These are phyloP conservation scores for Candida vartiovaarae DNA, from an alignment of 805 yeast species.

Conservation along the genomic window DNA sequence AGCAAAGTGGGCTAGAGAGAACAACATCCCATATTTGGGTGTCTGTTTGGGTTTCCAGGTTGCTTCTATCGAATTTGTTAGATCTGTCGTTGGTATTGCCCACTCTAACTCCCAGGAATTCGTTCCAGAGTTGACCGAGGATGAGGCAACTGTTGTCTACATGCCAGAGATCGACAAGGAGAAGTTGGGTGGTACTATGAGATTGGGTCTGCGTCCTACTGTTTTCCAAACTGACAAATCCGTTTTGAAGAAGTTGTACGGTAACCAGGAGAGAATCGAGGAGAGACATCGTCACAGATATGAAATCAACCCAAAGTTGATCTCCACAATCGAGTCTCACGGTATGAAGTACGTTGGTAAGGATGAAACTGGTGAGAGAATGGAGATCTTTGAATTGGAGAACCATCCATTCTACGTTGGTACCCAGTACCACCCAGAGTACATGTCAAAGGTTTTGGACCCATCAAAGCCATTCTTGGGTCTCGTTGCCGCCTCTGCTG, in stretches of 20 bases:
- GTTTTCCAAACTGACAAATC: conserved; percentile 67
- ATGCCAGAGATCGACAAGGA: conserved; percentile 98
- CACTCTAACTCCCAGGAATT: conserved; percentile 82
- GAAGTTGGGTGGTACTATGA: conserved; percentile 98
- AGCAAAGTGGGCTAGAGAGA: conserved; percentile 97
- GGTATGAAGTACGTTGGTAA: conserved; percentile 91
- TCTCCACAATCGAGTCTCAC: conserved; percentile 58
- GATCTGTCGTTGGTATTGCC: conserved; percentile 64
- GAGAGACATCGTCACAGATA: conserved; percentile 99
- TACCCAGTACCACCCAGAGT: conserved; percentile 98
- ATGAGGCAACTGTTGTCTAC: conserved; percentile 74
- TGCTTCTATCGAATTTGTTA: conserved; percentile 89
- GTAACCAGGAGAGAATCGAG: conserved; percentile 54
- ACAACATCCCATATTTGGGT: conserved; percentile 89
- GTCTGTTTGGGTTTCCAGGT: conserved; percentile 96
- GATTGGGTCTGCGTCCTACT: conserved; percentile 91
- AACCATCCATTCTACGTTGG: conserved; percentile 90
- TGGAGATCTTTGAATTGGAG: conserved; percentile 86
- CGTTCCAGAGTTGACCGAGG: conserved; percentile 51
- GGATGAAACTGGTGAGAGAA: conserved; percentile 84
- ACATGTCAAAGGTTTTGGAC: conserved; percentile 89
- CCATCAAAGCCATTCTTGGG: conserved; percentile 97
- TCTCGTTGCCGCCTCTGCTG: conserved; percentile 88
- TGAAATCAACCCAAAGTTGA: conserved; percentile 86
- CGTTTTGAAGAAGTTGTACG: conserved; percentile 70